A percentile compares a stretch with the other conserved stretches of the same genome.
These are phyloP conservation scores for Harringtonia aguacate DNA, from an alignment of 2,329 filamentous ascomycete genomes.

Conservation along the genomic window DNA sequence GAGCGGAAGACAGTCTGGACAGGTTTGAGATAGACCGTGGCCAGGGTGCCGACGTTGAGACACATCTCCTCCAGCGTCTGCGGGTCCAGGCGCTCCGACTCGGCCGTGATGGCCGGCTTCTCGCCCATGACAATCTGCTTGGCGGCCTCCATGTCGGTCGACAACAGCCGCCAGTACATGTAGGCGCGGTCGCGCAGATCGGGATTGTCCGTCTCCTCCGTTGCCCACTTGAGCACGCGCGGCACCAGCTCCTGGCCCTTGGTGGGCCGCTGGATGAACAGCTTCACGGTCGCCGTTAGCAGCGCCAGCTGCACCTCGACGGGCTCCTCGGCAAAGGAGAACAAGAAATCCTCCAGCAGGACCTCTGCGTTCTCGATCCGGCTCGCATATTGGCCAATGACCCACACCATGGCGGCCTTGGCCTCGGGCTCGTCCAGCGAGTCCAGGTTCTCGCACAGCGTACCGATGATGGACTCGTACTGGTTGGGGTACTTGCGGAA, in stretches of 20 bases:
- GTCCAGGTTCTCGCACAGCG: conserved; percentile 90
- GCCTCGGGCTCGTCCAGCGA: conserved; percentile 95
- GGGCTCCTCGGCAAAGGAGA: conserved; percentile 86
- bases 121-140: conserved; percentile 92
- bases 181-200: conserved; percentile 92
- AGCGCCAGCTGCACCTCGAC: conserved; percentile 92
- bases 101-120: conserved; percentile 91
- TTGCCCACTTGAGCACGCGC: conserved; percentile 95
- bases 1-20: conserved; percentile 94
- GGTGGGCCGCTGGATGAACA: conserved; percentile 94
- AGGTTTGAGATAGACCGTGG: conserved; percentile 95
- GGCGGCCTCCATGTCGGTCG: conserved; percentile 79
- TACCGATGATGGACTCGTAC: conserved; percentile 95
- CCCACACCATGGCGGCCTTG: conserved; percentile 98
- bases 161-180: conserved; percentile 98
- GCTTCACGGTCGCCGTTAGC: conserved; percentile 90
- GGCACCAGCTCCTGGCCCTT: conserved; percentile 90
- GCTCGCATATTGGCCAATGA: conserved; percentile 95
- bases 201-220: conserved; percentile 97
- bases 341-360: conserved; percentile 87
- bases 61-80: conserved; percentile 94
- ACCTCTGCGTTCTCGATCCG: conserved; percentile 95
- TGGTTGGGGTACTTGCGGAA: conserved; percentile 99
- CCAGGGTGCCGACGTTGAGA: conserved; percentile 87
- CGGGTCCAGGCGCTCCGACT: conserved; percentile 88